Percentiles rank a stretch among this genome's conserved stretches.
These are phyloP conservation scores for Phlebopus sp. DNA, from an alignment of 1,284 basidiomycete genomes.

Conservation along the genomic window DNA sequence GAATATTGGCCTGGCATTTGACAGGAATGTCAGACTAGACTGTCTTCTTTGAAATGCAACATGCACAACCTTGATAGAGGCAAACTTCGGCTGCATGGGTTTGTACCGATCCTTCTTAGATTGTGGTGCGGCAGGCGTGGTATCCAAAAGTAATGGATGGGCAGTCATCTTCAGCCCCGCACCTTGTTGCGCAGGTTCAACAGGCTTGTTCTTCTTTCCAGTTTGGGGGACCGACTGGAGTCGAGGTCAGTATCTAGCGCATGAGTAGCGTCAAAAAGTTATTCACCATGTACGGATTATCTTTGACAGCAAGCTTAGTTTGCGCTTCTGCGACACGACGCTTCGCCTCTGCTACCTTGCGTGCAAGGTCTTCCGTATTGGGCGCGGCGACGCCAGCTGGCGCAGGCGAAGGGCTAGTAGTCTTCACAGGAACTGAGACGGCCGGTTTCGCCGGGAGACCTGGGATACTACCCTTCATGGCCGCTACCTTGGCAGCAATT, in stretches of 20 bases:
- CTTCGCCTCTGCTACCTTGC: constrained; percentile 76
- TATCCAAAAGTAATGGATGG: constrained; percentile 82
- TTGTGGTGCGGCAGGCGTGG: constrained; percentile 54
- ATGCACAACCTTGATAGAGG: constrained; percentile 73
- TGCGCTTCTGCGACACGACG: constrained; percentile 77
- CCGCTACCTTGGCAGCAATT: constrained; percentile 80
- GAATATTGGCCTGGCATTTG: constrained; percentile 61
- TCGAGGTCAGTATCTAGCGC: constrained; percentile 8
- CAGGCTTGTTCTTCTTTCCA: constrained; percentile 52
- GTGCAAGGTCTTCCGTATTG: constrained; percentile 61
- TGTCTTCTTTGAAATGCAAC: background rate
- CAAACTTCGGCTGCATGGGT: constrained; percentile 96
- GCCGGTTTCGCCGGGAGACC: constrained; percentile 24
- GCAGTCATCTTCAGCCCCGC: constrained; percentile 87
- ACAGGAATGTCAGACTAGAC: background rate
- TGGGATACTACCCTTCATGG: constrained; percentile 57
- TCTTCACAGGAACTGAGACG: constrained; percentile 29
- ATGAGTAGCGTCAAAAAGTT: background rate
- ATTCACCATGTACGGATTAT: constrained; percentile 83
- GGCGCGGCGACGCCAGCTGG: constrained; percentile 36
- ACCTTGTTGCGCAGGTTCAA: constrained; percentile 68
- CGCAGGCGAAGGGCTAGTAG: constrained; percentile 36
- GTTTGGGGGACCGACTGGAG: constrained; percentile 48
- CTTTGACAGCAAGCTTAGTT: constrained; percentile 66
- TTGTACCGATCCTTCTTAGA: constrained; percentile 89